Percentiles rank a stretch among this genome's conserved stretches.
Evolutionary conservation across 257 asterid species (phyloP).

Genomic region (Petrea volubilis): DNA sequence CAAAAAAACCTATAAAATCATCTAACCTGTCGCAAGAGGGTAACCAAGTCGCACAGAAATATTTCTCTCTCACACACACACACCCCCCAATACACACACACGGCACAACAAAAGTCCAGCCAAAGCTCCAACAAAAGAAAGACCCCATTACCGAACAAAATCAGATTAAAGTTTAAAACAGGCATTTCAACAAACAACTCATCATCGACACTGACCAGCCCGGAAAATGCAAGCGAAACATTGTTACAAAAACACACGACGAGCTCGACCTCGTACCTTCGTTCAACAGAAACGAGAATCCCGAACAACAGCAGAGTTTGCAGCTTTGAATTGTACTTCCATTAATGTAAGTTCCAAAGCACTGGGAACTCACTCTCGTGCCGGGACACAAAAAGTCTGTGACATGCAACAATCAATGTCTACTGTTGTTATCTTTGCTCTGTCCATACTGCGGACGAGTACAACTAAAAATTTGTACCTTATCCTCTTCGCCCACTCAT

Average conservation of each 20-base stretch:
- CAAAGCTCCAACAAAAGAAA: not conserved
- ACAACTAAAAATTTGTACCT: conserved; percentile 26
- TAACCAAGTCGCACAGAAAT: no score
- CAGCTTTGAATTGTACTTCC: conserved; percentile 28
- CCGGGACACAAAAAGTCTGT: not conserved
- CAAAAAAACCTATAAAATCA: not conserved
- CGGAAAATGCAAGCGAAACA: not conserved
- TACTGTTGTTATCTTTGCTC: not conserved
- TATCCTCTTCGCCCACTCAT: conserved; percentile 44
- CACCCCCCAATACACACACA: no score
- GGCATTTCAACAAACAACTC: conserved; percentile 37
- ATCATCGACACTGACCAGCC: not conserved
- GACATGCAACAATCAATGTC: not conserved
- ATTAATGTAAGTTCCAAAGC: conserved; percentile 24
- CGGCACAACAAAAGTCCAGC: no score
- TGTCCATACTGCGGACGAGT: not conserved
- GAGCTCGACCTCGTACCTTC: conserved; percentile 22
- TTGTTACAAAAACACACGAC: not conserved
- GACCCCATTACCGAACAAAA: not conserved
- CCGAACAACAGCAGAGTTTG: not conserved
- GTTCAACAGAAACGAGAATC: conserved; percentile 3
- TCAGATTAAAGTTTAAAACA: not conserved
- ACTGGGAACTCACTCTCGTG: conserved; percentile 8
- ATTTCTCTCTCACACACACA: no score
- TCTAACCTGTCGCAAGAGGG: no score